Conservation (phyloP, 345 rosid genomes). For the Acer negundo region DNA sequence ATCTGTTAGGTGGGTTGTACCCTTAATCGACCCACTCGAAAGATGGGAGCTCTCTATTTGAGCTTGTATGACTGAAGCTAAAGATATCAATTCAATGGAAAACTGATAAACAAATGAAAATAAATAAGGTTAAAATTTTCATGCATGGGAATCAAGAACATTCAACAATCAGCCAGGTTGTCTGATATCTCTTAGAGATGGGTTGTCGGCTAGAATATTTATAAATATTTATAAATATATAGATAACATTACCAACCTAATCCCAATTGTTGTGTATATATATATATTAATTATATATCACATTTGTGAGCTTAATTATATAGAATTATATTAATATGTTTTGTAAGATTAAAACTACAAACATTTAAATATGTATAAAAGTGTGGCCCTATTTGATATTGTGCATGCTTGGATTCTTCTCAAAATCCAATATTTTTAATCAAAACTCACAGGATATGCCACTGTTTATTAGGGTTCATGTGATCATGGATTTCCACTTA, state of each 20-base stretch:
- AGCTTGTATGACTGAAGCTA: background rate
- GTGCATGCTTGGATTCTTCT: background rate
- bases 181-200: background rate
- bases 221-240: background rate
- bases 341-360: background rate
- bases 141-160: slow-evolving; percentile 1
- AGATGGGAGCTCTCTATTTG: background rate
- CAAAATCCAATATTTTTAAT: slow-evolving; percentile 6
- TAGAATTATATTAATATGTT: background rate
- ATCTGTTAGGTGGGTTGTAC: background rate
- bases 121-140: too few relatives aligned
- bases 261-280: background rate
- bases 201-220: background rate
- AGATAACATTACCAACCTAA: background rate
- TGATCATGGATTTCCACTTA: slow-evolving; percentile 20
- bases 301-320: background rate
- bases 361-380: background rate
- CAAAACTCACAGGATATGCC: slow-evolving; percentile 16
- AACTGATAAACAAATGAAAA: background rate
- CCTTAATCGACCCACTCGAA: background rate
- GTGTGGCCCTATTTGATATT: background rate
- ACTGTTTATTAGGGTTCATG: slow-evolving; percentile 36
- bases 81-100: background rate
- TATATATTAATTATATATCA: background rate
- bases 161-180: background rate